These are phyloP conservation scores for Aquanectria penicillioides DNA, from an alignment of 2,329 filamentous ascomycete genomes.

Conservation along the genomic window DNA sequence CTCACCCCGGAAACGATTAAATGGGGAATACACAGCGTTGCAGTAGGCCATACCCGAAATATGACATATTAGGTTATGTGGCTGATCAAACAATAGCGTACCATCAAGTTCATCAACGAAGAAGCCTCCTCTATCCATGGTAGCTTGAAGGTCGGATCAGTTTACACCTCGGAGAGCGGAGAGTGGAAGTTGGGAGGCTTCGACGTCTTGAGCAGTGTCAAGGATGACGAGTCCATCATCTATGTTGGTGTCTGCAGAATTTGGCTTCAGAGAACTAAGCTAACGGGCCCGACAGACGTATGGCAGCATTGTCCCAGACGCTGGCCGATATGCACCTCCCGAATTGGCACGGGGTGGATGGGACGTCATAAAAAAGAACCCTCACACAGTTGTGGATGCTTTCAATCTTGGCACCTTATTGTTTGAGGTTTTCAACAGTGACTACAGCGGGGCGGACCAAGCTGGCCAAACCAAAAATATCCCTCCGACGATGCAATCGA, in stretches of 20 bases:
- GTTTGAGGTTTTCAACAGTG: slow-evolving; percentile 91
- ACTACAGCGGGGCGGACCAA: slow-evolving; percentile 80
- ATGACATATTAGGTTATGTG: background rate
- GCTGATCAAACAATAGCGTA: slow-evolving; percentile 68
- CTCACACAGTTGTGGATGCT: slow-evolving; percentile 83
- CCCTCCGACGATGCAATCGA: slow-evolving; percentile 87
- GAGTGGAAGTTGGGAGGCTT: slow-evolving; percentile 98
- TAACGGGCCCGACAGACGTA: slow-evolving; percentile 69
- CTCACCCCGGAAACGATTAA: slow-evolving; percentile 92
- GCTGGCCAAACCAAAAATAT: slow-evolving; percentile 87
- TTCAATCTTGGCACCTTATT: slow-evolving; percentile 87
- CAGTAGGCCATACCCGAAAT: slow-evolving; percentile 61
- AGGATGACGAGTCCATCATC: slow-evolving; percentile 93
- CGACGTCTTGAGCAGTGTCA: slow-evolving; percentile 92
- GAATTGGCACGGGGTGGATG: slow-evolving; percentile 90
- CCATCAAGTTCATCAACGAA: slow-evolving; percentile 94
- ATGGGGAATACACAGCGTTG: slow-evolving; percentile 91
- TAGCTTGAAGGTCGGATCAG: slow-evolving; percentile 82
- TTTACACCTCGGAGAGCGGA: slow-evolving; percentile 94
- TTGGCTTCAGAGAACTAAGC: background rate
- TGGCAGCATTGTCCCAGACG: slow-evolving; percentile 87
- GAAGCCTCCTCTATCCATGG: slow-evolving; percentile 94
- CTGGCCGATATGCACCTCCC: slow-evolving; percentile 84
- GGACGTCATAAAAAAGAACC: slow-evolving; percentile 87
- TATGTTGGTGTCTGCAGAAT: slow-evolving; percentile 70